Conservation (phyloP, 495 filamentous ascomycete genomes). For the Glonium stellatum region DNA sequence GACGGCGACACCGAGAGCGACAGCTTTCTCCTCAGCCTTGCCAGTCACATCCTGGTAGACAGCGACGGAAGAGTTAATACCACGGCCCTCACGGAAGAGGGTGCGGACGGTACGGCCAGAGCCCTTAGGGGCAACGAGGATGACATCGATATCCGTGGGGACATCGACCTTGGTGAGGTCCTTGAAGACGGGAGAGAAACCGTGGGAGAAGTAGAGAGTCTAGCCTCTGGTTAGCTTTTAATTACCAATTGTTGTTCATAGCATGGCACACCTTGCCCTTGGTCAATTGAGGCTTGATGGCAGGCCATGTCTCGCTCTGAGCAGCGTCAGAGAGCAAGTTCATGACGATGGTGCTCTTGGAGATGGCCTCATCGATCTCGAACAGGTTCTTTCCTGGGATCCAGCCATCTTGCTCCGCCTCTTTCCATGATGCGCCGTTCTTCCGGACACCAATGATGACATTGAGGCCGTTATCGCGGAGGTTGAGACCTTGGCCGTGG, state of each 20-base stretch:
- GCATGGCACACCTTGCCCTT: slow-evolving; percentile 74
- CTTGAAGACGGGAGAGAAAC: slow-evolving; percentile 99
- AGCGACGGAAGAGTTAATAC: slow-evolving; percentile 98
- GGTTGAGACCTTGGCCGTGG: slow-evolving; percentile 97
- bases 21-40: slow-evolving; percentile 95
- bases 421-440: slow-evolving; percentile 96
- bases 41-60: slow-evolving; percentile 98
- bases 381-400: slow-evolving; percentile 97
- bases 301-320: slow-evolving; percentile 96
- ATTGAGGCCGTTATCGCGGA: slow-evolving; percentile 97
- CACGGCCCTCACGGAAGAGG: slow-evolving; percentile 94
- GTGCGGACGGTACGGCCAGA: slow-evolving; percentile 96
- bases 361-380: slow-evolving; percentile 91
- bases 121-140: slow-evolving; percentile 97
- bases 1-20: slow-evolving; percentile 93
- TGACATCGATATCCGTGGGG: slow-evolving; percentile 91
- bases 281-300: slow-evolving; percentile 93
- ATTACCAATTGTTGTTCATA: background rate
- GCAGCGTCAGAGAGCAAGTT: slow-evolving; percentile 96
- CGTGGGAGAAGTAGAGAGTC: slow-evolving; percentile 99
- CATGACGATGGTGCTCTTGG: slow-evolving; percentile 92
- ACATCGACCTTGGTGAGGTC: slow-evolving; percentile 98
- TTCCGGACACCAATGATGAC: slow-evolving; percentile 98
- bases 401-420: slow-evolving; percentile 95
- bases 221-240: slow-evolving; percentile 29